phyloP scores from a whole-genome alignment of 805 yeast species.

The Nakazawaea holstii region DNA sequence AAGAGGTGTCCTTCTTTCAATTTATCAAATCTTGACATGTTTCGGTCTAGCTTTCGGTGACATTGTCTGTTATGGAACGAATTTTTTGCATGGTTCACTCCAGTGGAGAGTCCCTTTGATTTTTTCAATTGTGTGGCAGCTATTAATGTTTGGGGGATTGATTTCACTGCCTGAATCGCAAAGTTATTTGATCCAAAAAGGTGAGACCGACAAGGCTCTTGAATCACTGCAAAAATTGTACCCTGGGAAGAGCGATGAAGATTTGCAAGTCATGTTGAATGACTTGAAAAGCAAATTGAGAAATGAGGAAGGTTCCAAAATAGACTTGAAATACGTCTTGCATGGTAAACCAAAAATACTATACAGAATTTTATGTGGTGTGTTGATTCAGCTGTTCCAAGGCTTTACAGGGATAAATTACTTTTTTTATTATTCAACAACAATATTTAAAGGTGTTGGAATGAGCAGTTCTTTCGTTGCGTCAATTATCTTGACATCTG shows the following conservation, averaged over 20 bases:
- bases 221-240: slow-evolving; percentile 18
- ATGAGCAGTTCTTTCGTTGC: slow-evolving; percentile 22
- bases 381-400: slow-evolving; percentile 25
- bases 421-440: slow-evolving; percentile 37
- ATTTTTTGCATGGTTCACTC: slow-evolving; percentile 1
- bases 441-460: slow-evolving; percentile 28
- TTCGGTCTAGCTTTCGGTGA: slow-evolving; percentile 15
- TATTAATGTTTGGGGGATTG: slow-evolving; percentile 23
- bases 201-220: slow-evolving; percentile 33
- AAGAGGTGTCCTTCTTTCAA: slow-evolving; percentile 33
- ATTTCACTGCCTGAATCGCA: slow-evolving; percentile 37
- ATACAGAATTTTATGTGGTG: slow-evolving; percentile 1
- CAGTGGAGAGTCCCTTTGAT: slow-evolving; percentile 25
- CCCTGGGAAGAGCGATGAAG: not conserved
- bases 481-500: slow-evolving; percentile 2
- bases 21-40: slow-evolving; percentile 34
- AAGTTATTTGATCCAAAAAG: slow-evolving; percentile 35
- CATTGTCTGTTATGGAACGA: slow-evolving; percentile 33
- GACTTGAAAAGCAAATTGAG: not conserved
- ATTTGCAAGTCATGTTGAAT: not conserved
- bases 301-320: not conserved
- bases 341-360: slow-evolving; percentile 5
- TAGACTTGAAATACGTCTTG: not conserved
- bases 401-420: slow-evolving; percentile 39
- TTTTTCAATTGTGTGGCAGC: slow-evolving; percentile 2